phyloP scores from a whole-genome alignment of 2,329 filamentous ascomycete species.

The Gyromitra esculenta region DNA sequence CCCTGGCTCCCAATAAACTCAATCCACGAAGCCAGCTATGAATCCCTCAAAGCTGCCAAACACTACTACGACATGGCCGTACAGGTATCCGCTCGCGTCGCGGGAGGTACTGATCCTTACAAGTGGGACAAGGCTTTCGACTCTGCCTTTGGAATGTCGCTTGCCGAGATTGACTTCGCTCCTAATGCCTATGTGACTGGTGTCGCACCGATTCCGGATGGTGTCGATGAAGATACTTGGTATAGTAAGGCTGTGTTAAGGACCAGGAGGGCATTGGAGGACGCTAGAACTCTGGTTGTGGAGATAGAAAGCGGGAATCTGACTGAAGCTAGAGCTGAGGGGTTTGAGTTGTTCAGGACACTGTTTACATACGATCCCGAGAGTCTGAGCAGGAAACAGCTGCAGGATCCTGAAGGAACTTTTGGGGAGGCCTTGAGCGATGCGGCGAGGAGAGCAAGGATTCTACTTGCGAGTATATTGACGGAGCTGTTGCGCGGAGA shows the following conservation, averaged over 20 bases:
- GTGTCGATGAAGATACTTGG: slow-evolving; percentile 9
- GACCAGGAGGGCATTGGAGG: slow-evolving; percentile 22
- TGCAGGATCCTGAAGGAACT: not conserved
- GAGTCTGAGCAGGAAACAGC: not conserved
- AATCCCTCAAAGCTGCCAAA: slow-evolving; percentile 22
- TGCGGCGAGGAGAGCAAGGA: slow-evolving; percentile 18
- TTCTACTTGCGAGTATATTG: slow-evolving; percentile 11
- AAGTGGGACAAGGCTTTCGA: slow-evolving; percentile 48
- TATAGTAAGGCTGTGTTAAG: slow-evolving; percentile 37
- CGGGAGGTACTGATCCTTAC: slow-evolving; percentile 20
- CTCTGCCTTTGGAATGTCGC: slow-evolving; percentile 23
- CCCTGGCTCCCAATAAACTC: slow-evolving; percentile 15
- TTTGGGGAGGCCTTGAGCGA: slow-evolving; percentile 9
- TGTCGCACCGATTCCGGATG: not conserved
- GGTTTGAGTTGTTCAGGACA: slow-evolving; percentile 28
- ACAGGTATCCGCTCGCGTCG: slow-evolving; percentile 22
- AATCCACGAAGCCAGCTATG: slow-evolving; percentile 8
- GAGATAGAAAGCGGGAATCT: slow-evolving; percentile 17
- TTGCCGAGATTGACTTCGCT: slow-evolving; percentile 38
- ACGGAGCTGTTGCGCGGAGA: slow-evolving; percentile 21
- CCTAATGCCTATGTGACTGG: slow-evolving; percentile 10
- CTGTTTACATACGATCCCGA: slow-evolving; percentile 15
- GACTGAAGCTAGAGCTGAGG: slow-evolving; percentile 6
- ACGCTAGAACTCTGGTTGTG: slow-evolving; percentile 5
- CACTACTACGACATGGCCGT: slow-evolving; percentile 39